These are phyloP conservation scores for Aspergillus spinulosporus DNA, from an alignment of 2,329 filamentous ascomycete genomes.

Conservation along the genomic window DNA sequence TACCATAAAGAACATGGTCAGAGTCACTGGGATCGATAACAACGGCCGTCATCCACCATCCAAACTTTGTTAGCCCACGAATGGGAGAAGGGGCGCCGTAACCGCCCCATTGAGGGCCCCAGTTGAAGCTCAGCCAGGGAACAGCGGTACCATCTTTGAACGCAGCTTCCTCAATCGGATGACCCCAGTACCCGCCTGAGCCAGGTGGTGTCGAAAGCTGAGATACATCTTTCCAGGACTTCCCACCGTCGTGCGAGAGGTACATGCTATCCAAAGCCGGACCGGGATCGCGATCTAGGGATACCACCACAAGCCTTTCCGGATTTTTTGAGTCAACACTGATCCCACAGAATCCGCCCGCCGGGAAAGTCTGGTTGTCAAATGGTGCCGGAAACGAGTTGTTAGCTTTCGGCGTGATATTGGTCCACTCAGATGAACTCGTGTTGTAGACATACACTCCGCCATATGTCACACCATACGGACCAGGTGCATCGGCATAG, in stretches of 20 bases:
- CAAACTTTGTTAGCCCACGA: conserved; percentile 18
- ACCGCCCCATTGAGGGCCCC: conserved; percentile 19
- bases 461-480: conserved; percentile 16
- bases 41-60: conserved; percentile 22
- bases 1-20: conserved; percentile 18
- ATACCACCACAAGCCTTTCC: conserved; percentile 16
- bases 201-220: conserved; percentile 18
- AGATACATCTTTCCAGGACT: conserved; percentile 19
- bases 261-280: conserved; percentile 21
- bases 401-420: conserved; percentile 15
- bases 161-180: conserved; percentile 19
- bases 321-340: conserved; percentile 17
- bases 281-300: conserved; percentile 18
- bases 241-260: conserved; percentile 19
- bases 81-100: conserved; percentile 19
- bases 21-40: conserved; percentile 17
- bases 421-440: conserved; percentile 9
- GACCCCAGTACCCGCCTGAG: conserved; percentile 18
- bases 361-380: conserved; percentile 16
- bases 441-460: conserved; percentile 19
- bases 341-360: conserved; percentile 17
- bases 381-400: conserved; percentile 16
- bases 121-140: conserved; percentile 21
- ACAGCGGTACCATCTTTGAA: conserved; percentile 17
- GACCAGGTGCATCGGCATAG: conserved; percentile 16